Evolutionary conservation across 805 yeast genomes (phyloP).

Genomic region (Metahyphopichia silvanorum): DNA sequence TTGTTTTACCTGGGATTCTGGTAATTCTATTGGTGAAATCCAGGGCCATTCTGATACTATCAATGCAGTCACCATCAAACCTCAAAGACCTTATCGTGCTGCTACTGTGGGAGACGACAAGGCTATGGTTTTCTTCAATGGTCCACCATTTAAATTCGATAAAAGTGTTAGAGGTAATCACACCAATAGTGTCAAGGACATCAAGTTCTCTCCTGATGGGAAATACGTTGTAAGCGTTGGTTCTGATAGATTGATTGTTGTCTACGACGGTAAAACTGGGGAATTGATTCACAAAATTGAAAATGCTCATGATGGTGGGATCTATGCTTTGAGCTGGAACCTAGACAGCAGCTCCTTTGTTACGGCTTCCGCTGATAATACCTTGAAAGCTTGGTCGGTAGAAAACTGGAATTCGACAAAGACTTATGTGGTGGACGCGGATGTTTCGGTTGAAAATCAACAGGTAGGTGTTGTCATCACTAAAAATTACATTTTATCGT

Average conservation of each 20-base stretch:
- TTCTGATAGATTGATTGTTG: conserved; percentile 69
- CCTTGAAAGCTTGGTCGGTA: conserved; percentile 64
- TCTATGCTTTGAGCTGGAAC: conserved; percentile 75
- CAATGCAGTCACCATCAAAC: conserved; percentile 81
- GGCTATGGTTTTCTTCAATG: conserved; percentile 77
- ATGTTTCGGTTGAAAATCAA: conserved; percentile 55
- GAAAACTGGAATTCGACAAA: conserved; percentile 33
- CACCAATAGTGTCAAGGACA: conserved; percentile 75
- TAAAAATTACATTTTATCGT: conserved; percentile 55
- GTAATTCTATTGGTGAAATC: conserved; percentile 95
- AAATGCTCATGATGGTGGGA: conserved; percentile 70
- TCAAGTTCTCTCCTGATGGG: conserved; percentile 81
- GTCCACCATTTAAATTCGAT: conserved; percentile 91
- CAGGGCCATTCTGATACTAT: conserved; percentile 86
- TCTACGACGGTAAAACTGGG: conserved; percentile 88
- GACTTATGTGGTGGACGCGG: conserved; percentile 46
- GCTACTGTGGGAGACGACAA: conserved; percentile 91
- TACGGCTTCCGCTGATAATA: conserved; percentile 81
- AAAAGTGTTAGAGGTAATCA: conserved; percentile 72
- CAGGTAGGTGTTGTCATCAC: conserved; percentile 77
- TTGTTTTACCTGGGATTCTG: conserved; percentile 90
- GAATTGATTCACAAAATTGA: conserved; percentile 56
- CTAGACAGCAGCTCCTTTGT: conserved; percentile 55
- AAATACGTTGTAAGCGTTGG: conserved; percentile 74
- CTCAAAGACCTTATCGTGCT: conserved; percentile 87